phyloP scores from a whole-genome alignment of 2,329 filamentous ascomycete genomes.

The Claviceps capensis region DNA sequence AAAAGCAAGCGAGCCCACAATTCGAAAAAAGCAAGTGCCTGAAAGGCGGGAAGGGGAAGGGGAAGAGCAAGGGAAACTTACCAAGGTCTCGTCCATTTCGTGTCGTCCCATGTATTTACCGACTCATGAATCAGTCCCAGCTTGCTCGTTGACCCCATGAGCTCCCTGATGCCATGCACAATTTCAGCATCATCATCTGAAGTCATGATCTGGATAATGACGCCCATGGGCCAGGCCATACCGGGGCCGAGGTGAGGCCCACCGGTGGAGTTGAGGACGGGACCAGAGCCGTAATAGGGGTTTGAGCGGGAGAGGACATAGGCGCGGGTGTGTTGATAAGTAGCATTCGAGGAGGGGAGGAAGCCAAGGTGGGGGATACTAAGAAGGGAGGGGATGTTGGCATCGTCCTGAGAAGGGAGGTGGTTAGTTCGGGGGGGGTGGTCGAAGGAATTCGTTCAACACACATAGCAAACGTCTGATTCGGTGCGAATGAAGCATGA shows the following conservation, averaged over 20 bases:
- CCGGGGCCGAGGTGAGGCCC: slow-evolving; percentile 44
- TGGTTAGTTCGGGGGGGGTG: background rate
- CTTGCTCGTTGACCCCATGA: slow-evolving; percentile 56
- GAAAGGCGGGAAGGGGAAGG: background rate
- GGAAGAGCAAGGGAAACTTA: slow-evolving; percentile 7
- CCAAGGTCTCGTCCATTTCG: slow-evolving; percentile 23
- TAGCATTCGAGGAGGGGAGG: slow-evolving; percentile 38
- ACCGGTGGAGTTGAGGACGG: slow-evolving; percentile 36
- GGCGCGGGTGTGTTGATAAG: slow-evolving; percentile 62
- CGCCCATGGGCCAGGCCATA: slow-evolving; percentile 78
- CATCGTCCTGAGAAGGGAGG: slow-evolving; percentile 32
- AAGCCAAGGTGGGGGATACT: slow-evolving; percentile 47
- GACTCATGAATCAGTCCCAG: slow-evolving; percentile 67
- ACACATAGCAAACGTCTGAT: background rate
- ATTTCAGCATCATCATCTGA: slow-evolving; percentile 66
- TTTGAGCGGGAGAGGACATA: slow-evolving; percentile 62
- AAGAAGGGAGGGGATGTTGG: slow-evolving; percentile 49
- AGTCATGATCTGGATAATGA: slow-evolving; percentile 69
- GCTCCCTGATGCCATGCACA: slow-evolving; percentile 40
- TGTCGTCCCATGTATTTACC: slow-evolving; percentile 20
- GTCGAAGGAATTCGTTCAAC: background rate
- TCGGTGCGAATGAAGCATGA: no score
- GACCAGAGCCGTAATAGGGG: slow-evolving; percentile 53
- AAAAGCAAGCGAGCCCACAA: background rate
- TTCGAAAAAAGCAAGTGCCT: background rate